Evolutionary conservation across 2,329 filamentous ascomycete species (phyloP).

Genomic region (Venturiaceae sp.): DNA sequence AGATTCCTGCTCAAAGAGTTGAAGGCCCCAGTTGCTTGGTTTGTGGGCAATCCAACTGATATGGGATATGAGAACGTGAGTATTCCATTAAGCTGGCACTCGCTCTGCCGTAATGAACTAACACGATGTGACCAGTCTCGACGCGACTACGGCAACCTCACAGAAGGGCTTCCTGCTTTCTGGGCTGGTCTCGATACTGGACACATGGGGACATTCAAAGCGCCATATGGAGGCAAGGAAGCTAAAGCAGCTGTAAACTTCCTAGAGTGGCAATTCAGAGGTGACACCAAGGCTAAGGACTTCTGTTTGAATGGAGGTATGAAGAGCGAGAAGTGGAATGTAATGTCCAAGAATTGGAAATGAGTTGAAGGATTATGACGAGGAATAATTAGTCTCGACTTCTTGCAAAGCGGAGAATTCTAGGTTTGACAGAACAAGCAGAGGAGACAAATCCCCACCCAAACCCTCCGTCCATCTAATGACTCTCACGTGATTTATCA

Average conservation of each 20-base stretch:
- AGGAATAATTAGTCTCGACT: too few relatives aligned
- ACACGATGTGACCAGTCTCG: neutral
- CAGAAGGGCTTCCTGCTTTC: neutral
- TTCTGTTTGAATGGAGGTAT: neutral
- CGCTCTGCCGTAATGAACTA: too few relatives aligned
- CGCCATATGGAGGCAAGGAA: constrained; percentile 5
- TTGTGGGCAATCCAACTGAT: constrained; percentile 6
- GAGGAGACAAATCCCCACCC: too few relatives aligned
- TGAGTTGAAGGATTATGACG: too few relatives aligned
- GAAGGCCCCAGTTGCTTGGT: constrained; percentile 7
- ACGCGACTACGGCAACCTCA: constrained; percentile 4
- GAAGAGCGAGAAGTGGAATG: constrained; percentile 7
- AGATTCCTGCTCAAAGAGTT: neutral
- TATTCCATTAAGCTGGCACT: neutral
- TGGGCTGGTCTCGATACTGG: constrained; percentile 7
- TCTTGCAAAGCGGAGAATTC: too few relatives aligned
- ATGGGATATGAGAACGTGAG: constrained; percentile 7
- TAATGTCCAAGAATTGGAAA: constrained; percentile 1
- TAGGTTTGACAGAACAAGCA: too few relatives aligned
- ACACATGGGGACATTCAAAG: constrained; percentile 8
- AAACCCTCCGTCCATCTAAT: too few relatives aligned
- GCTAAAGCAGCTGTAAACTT: constrained; percentile 2
- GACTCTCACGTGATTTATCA: too few relatives aligned
- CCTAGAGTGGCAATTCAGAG: constrained; percentile 6
- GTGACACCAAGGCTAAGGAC: constrained; percentile 1